Percentiles rank a stretch among this genome's conserved stretches.
These are phyloP conservation scores for Penicillium sp. DNA, from an alignment of 2,329 filamentous ascomycete genomes.

Conservation along the genomic window DNA sequence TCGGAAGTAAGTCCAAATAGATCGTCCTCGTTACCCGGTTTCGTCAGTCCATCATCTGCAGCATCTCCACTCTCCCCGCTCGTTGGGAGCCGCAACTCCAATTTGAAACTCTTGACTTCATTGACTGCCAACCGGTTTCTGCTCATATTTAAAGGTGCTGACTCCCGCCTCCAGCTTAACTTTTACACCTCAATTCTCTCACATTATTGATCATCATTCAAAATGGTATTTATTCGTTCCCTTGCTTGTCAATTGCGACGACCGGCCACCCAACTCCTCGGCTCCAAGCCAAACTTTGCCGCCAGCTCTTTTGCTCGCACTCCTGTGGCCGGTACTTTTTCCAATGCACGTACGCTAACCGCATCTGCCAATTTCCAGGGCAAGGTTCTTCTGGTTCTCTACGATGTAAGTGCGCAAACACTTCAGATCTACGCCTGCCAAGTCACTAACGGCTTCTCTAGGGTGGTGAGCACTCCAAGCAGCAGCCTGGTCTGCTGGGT, in stretches of 20 bases:
- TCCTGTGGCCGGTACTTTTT: conserved; percentile 41
- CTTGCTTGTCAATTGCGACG: conserved; percentile 52
- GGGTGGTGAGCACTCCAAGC: conserved; percentile 76
- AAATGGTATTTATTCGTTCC: conserved; percentile 60
- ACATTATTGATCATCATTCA: conserved; percentile 30
- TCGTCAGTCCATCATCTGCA: conserved; percentile 3
- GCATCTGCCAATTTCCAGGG: conserved; percentile 68
- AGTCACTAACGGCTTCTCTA: conserved; percentile 25
- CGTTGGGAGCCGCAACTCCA: conserved; percentile 9
- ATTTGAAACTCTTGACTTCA: conserved; percentile 8
- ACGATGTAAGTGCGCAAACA: conserved; percentile 62
- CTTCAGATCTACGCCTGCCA: neutral
- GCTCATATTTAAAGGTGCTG: conserved; percentile 8
- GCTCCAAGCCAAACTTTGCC: conserved; percentile 27
- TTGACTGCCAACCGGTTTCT: conserved; percentile 4
- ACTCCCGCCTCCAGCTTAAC: conserved; percentile 6
- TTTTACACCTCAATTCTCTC: conserved; percentile 4
- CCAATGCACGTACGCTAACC: conserved; percentile 57
- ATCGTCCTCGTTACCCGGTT: neutral
- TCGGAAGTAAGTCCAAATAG: neutral
- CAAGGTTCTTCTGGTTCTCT: conserved; percentile 90
- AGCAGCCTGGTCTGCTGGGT: conserved; percentile 83
- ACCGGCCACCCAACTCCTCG: conserved; percentile 49
- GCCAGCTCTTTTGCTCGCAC: conserved; percentile 25
- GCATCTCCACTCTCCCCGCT: conserved; percentile 12